Percentiles rank a stretch among this genome's conserved stretches.
Conservation (phyloP, 2,329 filamentous ascomycete genomes). For the Neopestalotiopsis clavispora region DNA sequence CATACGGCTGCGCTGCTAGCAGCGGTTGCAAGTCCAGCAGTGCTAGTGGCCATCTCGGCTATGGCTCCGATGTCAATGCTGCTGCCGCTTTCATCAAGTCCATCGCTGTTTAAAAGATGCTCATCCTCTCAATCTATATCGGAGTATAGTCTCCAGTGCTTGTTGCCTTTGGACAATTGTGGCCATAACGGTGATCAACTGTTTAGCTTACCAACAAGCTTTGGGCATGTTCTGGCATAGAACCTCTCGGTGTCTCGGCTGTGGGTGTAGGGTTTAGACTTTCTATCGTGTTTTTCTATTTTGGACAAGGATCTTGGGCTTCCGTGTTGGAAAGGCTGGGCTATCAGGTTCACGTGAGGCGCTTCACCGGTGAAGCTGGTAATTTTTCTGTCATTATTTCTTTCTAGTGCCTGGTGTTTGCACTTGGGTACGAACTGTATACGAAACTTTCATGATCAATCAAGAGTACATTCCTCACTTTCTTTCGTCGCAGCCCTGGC, state of each 20-base stretch:
- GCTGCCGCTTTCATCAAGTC: conserved; percentile 23
- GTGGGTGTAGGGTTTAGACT: neutral
- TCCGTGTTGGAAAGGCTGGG: neutral
- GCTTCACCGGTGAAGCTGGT: neutral
- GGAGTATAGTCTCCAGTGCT: neutral
- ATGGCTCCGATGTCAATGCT: conserved; percentile 19
- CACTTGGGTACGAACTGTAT: neutral
- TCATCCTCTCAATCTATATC: neutral
- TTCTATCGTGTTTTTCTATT: neutral
- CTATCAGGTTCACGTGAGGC: neutral
- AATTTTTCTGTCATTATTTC: neutral
- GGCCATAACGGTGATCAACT: no score
- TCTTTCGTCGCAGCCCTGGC: no score
- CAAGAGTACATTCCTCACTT: neutral
- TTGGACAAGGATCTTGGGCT: neutral
- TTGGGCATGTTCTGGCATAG: no score
- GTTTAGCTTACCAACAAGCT: no score
- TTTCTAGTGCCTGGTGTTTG: neutral
- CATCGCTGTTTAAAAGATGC: neutral
- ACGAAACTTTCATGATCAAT: neutral
- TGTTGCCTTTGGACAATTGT: neutral
- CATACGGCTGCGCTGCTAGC: conserved; percentile 13
- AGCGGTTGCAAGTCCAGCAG: conserved; percentile 19
- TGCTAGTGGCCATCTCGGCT: conserved; percentile 20
- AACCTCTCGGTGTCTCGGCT: no score